Conservation (phyloP, 1,139 yeast species). For the Pichia inconspicua region DNA sequence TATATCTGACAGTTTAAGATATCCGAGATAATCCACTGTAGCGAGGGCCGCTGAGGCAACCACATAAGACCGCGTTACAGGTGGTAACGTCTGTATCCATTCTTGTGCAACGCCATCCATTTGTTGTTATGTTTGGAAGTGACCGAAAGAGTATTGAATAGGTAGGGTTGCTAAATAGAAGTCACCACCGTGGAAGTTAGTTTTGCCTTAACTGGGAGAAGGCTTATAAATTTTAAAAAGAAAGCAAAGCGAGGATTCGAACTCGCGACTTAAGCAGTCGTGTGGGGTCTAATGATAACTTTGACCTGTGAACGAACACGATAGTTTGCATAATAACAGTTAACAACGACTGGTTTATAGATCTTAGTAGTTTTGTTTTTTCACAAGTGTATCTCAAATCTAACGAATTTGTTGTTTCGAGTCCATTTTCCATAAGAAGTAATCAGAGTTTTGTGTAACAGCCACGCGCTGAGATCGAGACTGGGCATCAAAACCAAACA, state of each 20-base stretch:
- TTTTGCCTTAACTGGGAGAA: not conserved
- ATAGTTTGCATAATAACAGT: too few relatives aligned
- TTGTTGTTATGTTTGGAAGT: not conserved
- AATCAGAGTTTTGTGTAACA: too few relatives aligned
- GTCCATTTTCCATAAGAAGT: too few relatives aligned
- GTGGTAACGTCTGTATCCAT: slow-evolving; percentile 34
- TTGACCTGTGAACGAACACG: too few relatives aligned
- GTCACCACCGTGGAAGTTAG: not conserved
- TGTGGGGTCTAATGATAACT: too few relatives aligned
- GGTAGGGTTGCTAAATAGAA: not conserved
- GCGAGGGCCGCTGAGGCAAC: slow-evolving; percentile 28
- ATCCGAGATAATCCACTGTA: slow-evolving; percentile 25
- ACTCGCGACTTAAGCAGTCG: not conserved
- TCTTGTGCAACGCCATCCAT: slow-evolving; percentile 31
- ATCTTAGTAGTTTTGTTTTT: too few relatives aligned
- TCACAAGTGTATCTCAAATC: too few relatives aligned
- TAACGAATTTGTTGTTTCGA: too few relatives aligned
- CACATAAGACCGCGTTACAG: slow-evolving; percentile 31
- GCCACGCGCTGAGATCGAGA: not conserved
- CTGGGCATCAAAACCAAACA: not conserved
- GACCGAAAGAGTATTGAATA: not conserved
- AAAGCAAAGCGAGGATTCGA: not conserved
- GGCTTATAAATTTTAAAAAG: not conserved
- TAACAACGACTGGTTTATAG: too few relatives aligned
- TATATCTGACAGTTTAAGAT: slow-evolving; percentile 20